Evolutionary conservation across 2,329 filamentous ascomycete genomes (phyloP), one percentile per base, ranked within the genome.

Genomic region (Nemania bipapillata): DNA sequence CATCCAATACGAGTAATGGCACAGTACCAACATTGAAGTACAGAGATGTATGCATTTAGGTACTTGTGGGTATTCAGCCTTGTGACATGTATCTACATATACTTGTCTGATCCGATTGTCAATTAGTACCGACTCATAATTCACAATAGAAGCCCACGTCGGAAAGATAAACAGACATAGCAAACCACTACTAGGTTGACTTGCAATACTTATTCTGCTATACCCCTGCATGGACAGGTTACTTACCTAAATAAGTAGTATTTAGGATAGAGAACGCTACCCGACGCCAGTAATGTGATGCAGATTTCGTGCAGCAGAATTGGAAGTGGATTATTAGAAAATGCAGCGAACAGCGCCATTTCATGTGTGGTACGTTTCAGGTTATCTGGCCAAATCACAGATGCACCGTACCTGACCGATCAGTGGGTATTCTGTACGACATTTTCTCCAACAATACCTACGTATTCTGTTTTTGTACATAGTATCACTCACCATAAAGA

Each of bases 1-100:
- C 57, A 65, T 37, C 52, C 53, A 56, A 62, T 54, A 67, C 68
- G 64, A 67, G 68, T 70, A 70, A 70, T 67, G 60, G 26, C 60
- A 67, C 60, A 61, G 63, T 62, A 52, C 37, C 24, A n/a, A n/a
- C n/a, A n/a, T n/a, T n/a, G n/a, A n/a, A n/a, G n/a, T n/a, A n/a
- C 8, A 52, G 24, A 57, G 22, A 45, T 11, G 12, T 7, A 37
- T 61, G 50, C 35, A 37, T n/a, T n/a, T n/a, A n/a, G n/a, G n/a
- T 32, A 15, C 28, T 22, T 54, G 35, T 40, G 26, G 26, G 26
- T 24, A 59, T 53, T 58, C 56, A 30, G n/a, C 35, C 28, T 32
- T 54, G 35, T 22, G 45, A 17, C 20, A 17, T 26, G 15, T 64
- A n/a, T 55, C 50, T 42, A n/a, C n/a, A n/a, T n/a, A n/a, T n/a